Conservation (phyloP, 306 rosid species). For the Rosa multiflora region DNA sequence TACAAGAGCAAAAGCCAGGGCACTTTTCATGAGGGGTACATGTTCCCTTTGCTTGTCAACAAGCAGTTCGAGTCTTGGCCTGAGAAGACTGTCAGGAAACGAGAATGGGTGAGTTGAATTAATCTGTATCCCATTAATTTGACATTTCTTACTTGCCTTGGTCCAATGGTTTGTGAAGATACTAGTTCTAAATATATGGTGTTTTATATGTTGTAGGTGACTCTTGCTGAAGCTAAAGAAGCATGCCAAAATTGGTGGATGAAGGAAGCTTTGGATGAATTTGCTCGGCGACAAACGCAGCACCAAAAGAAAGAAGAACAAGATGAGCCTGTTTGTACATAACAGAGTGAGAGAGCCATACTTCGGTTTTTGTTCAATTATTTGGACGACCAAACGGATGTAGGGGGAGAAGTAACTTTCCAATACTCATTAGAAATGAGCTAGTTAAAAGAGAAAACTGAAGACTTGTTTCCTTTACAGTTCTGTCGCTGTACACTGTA, state of each 20-base stretch:
- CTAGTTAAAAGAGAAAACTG: neutral
- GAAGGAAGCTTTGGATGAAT: constrained; percentile 73
- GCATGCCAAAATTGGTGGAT: constrained; percentile 84
- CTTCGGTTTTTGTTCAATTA: neutral
- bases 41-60: constrained; percentile 79
- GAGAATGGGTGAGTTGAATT: constrained; percentile 72
- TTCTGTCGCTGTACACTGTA: constrained; percentile 19
- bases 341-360: neutral
- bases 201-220: constrained; percentile 53
- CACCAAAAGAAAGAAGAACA: constrained; percentile 10
- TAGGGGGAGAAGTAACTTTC: constrained; percentile 14
- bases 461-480: neutral
- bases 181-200: constrained; percentile 31
- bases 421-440: neutral
- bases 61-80: constrained; percentile 77
- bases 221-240: constrained; percentile 73
- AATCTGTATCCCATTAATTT: neutral
- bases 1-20: constrained; percentile 81
- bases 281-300: constrained; percentile 46
- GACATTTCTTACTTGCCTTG: neutral
- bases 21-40: constrained; percentile 56
- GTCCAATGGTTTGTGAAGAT: neutral
- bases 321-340: constrained; percentile 30
- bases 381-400: constrained; percentile 22
- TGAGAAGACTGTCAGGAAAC: constrained; percentile 56